Evolutionary conservation across 73 alveolate genomes (phyloP), one percentile per base, ranked within the genome.

Genomic region (Symbiodinium pilosum): DNA sequence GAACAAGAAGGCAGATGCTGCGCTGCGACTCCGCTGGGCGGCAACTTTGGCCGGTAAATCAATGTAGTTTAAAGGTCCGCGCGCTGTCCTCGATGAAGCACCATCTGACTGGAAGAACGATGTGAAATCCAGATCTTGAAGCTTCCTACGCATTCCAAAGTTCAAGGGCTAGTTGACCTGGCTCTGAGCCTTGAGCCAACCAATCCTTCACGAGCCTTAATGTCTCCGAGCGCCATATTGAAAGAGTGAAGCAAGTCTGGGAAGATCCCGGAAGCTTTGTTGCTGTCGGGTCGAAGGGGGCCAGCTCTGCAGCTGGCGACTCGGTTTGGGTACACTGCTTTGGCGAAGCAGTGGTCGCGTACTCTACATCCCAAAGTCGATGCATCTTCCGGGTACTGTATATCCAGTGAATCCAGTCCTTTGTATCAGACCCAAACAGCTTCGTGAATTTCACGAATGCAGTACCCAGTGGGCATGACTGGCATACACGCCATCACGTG

Each of bases 401-500:
- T 28, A 54, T 11, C 32, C 73, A 54, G 73, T 6, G 26, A 54
- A 26, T n/a, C 2, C 73, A 54, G 26, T n/a, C n/a, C n/a, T n/a
- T n/a, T n/a, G n/a, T n/a, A n/a, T n/a, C n/a, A n/a, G n/a, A n/a
- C n/a, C n/a, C n/a, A 54, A 26, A 54, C 73, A 54, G 34, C 2
- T 54, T n/a, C n/a, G n/a, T n/a, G n/a, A n/a, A 54, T n/a, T 54
- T 54, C 73, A 30, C 32, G 32, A 54, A 30, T n/a, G 34, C 32
- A 64, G 34, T 64, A 64, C 81, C 81, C 81, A 28, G 81, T 28
- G 30, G 81, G 81, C 81, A 64, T 64, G 81, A 20, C 24, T 9
- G 81, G 81, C 34, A 64, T 64, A 9, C 81, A 64, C 81, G 81
- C 34, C 81, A 64, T 64, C 81, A 64, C 81, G 81, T 64, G 81